Evolutionary conservation across 2,329 filamentous ascomycete genomes (phyloP), one percentile per base, ranked within the genome.

Genomic region (Pseudogymnoascus sp.): DNA sequence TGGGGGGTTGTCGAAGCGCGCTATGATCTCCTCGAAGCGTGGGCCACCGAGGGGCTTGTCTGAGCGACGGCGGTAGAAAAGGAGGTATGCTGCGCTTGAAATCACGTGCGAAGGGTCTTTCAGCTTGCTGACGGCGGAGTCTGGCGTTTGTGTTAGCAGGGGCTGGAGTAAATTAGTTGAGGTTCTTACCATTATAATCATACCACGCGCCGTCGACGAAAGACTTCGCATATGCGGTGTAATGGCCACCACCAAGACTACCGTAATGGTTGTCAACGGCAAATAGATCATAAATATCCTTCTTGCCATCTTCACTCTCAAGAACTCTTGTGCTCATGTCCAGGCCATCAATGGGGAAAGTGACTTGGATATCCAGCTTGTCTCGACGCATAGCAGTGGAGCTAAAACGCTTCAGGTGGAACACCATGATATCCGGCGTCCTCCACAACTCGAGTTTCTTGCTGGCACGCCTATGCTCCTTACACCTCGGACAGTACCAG

Each of bases 401-500:
- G 73, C 92, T 96, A 75, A 99, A 99, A 6, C 95, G 87, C 80
- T 99, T 99, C 61, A 99, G 82, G 73, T 99, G 95, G 67, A 97
- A 89, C 48, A 98, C 89, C 14, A 99, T 83, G 66, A 98, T 96
- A 75, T 99, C 95, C 0, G 95, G 95, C 1, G 90, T 89, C 73
- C 93, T 97, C 95, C 95, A 99, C 16, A 99, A 84, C 73, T 98
- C 93, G 62, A 99, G 92, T 72, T 95, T 97, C 80, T 99, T 99
- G 77, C 89, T 93, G 19, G 95, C 95, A 66, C 92, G 88, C 14
- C 92, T 87, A 71, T 96, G 89, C 71, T 96, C 91, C 75, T 98
- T 98, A 82, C 95, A 99, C 31, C 92, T 86, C 64, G 92, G 93
- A 73, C 95, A 99, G 74, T 96, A 98, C 95, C 95, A 99, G 66